phyloP scores from a whole-genome alignment of 2,329 filamentous ascomycete species.

The Epichloe hybrida region DNA sequence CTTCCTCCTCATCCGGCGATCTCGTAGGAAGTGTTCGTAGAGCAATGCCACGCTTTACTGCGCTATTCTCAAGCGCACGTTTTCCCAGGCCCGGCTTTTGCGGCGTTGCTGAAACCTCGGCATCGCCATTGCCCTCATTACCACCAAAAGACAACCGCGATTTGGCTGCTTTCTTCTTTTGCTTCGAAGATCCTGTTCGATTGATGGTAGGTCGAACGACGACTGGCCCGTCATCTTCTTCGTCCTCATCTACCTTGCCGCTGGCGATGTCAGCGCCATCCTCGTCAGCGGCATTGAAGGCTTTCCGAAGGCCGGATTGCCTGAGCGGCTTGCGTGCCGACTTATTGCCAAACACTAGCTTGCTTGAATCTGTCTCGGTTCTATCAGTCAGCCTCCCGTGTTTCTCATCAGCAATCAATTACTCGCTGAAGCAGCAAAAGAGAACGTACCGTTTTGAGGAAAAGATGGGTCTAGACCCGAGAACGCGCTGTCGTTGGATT shows the following conservation, averaged over 20 bases:
- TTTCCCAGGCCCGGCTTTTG: slow-evolving; percentile 55
- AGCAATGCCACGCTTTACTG: slow-evolving; percentile 38
- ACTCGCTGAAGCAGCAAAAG: slow-evolving; percentile 9
- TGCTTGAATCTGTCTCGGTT: slow-evolving; percentile 17
- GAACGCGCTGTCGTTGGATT: slow-evolving; percentile 15
- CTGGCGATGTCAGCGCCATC: slow-evolving; percentile 12
- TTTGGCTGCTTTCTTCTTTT: slow-evolving; percentile 51
- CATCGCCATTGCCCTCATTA: slow-evolving; percentile 33
- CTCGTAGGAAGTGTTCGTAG: slow-evolving; percentile 41
- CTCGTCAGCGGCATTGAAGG: slow-evolving; percentile 33
- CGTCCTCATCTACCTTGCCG: slow-evolving; percentile 20
- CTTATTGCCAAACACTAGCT: slow-evolving; percentile 28
- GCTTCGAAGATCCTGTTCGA: slow-evolving; percentile 35
- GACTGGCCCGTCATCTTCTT: slow-evolving; percentile 31
- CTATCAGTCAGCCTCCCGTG: slow-evolving; percentile 19
- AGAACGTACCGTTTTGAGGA: slow-evolving; percentile 24
- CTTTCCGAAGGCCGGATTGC: slow-evolving; percentile 45
- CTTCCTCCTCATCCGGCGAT: slow-evolving; percentile 37
- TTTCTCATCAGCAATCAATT: slow-evolving; percentile 18
- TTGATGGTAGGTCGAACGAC: slow-evolving; percentile 35
- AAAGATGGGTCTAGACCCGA: slow-evolving; percentile 12
- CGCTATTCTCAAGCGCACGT: slow-evolving; percentile 53
- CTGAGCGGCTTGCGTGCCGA: slow-evolving; percentile 38
- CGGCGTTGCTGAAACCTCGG: slow-evolving; percentile 39
- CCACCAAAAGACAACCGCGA: slow-evolving; percentile 63